Conservation (phyloP, 176 grass and related monocot species). For the Avena insularis region DNA sequence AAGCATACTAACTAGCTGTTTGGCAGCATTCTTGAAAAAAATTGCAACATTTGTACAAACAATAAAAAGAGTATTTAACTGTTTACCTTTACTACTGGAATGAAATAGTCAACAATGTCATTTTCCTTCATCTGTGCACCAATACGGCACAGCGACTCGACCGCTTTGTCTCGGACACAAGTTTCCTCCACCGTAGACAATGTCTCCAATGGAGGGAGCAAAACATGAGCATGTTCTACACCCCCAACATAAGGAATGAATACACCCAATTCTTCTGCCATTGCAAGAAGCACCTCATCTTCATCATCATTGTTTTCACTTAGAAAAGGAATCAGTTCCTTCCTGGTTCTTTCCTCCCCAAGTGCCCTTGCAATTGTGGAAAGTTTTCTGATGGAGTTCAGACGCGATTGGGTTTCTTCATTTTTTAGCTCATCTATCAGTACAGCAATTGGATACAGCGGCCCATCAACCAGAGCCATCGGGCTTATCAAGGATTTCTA, state of each 20-base stretch:
- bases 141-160: conserved; percentile 85
- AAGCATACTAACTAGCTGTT: background rate
- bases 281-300: conserved; percentile 94
- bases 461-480: conserved; percentile 83
- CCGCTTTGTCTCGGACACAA: conserved; percentile 91
- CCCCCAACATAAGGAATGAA: conserved; percentile 97
- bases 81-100: conserved; percentile 75
- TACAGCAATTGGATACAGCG: conserved; percentile 88
- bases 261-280: conserved; percentile 92
- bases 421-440: conserved; percentile 96
- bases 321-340: conserved; percentile 94
- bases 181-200: conserved; percentile 93
- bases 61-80: background rate
- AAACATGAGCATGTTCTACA: conserved; percentile 81
- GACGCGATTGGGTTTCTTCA: conserved; percentile 85
- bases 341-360: conserved; percentile 93
- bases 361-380: conserved; percentile 90
- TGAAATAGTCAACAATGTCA: conserved; percentile 78
- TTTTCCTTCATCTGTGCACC: conserved; percentile 93
- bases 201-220: conserved; percentile 86
- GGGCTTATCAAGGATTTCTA: conserved; percentile 25
- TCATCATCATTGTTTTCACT: conserved; percentile 96
- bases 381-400: conserved; percentile 86
- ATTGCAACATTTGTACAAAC: background rate
- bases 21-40: background rate